Evolutionary conservation across 2,329 filamentous ascomycete genomes (phyloP), one percentile per base, ranked within the genome.

Genomic region (Pezicula rhizophila): DNA sequence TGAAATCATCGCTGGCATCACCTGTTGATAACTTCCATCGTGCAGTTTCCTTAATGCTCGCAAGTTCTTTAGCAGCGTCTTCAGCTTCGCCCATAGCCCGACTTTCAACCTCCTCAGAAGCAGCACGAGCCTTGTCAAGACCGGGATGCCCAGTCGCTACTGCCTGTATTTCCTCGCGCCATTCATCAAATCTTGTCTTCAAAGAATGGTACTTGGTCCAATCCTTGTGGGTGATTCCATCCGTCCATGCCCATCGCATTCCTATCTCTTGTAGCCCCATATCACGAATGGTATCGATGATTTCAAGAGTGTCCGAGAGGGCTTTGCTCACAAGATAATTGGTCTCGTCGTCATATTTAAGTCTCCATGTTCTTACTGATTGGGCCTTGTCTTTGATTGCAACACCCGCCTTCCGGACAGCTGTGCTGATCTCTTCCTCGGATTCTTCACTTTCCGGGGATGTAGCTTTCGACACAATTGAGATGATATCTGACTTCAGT

Each of bases 141-240:
- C 80, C 82, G 8, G 85, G 79, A 63, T 96, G 87, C 3, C 81
- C 77, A 51, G 85, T 78, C 35, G 89, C 87, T 46, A 91, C 79
- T 50, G 82, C 75, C 64, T 89, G 84, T 42, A 99, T 82, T 57
- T 95, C 88, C 33, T 80, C 76, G 48, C 88, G 85, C 90, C 92
- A 96, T 60, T 89, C 82, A 42, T 85, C 84, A 46, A 96, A 87
- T 11, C 87, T 85, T 47, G 79, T 80, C 71, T 88, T 95, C 50
- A 99, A 75, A 51, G 87, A 82, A 66, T 97, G 90, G 64, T 96
- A 99, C 66, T 92, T 93, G 51, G 85, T 82, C 93, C 93, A 99
- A 66, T 99, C 90, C 66, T 95, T 91, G 75, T 99, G 96, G 1
- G 92, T 95, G 52, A 99, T 80, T 28, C 89, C 89, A 50, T 97